A percentile compares a stretch with the other conserved stretches of the same genome.
Evolutionary conservation across 257 asterid genomes (phyloP).

Genomic region (Galeopsis tetrahit): DNA sequence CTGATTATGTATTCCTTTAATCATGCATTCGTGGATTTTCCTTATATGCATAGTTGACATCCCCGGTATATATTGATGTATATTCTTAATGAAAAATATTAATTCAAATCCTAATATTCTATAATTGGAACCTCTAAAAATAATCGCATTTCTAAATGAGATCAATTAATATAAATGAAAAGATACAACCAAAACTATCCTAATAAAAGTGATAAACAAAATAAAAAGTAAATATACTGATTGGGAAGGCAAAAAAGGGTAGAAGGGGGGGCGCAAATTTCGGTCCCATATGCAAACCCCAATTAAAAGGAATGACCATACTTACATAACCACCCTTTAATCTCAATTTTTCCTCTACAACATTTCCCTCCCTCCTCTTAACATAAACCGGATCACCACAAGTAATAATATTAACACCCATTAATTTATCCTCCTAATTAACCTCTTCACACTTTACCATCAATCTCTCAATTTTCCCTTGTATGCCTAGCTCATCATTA

Average conservation of each 20-base stretch:
- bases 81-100: no score
- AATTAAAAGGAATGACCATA: background rate
- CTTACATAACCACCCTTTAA: slow-evolving; percentile 3
- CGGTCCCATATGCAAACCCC: background rate
- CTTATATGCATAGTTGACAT: no score
- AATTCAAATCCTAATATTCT: no score
- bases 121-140: no score
- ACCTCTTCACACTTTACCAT: slow-evolving; percentile 1
- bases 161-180: no score
- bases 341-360: background rate
- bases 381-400: slow-evolving; percentile 43
- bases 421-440: background rate
- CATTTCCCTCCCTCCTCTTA: background rate
- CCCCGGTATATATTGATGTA: no score
- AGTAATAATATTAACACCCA: slow-evolving; percentile 1
- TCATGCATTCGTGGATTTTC: no score
- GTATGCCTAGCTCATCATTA: background rate
- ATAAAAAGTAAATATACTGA: background rate
- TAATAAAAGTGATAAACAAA: no score
- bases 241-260: slow-evolving; percentile 24
- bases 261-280: slow-evolving; percentile 26
- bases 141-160: no score
- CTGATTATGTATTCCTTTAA: no score
- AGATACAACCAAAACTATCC: no score
- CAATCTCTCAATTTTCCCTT: slow-evolving; percentile 28